Percentiles rank a stretch among this genome's conserved stretches.
Evolutionary conservation across 768 basidiomycete species (phyloP).

Genomic region (Tremella yokohamensis): DNA sequence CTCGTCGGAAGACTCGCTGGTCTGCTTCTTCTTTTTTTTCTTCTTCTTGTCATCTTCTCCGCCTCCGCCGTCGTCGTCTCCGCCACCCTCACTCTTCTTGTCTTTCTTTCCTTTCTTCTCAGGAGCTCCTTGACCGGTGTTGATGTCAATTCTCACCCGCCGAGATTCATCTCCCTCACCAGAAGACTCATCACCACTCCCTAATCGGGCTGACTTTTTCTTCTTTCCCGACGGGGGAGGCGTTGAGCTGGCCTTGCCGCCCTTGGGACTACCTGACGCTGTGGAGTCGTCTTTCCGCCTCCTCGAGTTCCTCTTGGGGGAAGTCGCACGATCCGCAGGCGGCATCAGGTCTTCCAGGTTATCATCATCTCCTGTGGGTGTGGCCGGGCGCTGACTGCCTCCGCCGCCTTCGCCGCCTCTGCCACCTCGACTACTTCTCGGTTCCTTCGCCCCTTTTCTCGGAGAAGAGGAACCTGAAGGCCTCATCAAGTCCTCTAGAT

Average conservation of each 20-base stretch:
- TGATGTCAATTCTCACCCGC: background rate
- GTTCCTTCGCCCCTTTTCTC: too few species aligned
- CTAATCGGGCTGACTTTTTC: background rate
- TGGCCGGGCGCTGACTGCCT: too few species aligned
- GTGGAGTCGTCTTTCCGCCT: background rate
- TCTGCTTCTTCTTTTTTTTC: constrained; percentile 3
- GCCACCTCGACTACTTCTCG: too few species aligned
- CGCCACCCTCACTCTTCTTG: background rate
- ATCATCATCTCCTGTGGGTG: too few species aligned
- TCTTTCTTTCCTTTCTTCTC: background rate
- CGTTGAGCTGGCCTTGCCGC: background rate
- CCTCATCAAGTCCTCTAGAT: too few species aligned
- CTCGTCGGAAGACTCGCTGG: background rate
- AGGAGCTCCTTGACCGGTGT: background rate
- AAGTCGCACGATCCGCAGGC: too few species aligned
- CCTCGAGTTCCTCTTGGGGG: too few species aligned
- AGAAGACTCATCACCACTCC: background rate
- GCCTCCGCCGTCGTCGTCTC: background rate
- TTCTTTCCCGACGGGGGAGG: background rate
- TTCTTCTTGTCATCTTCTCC: background rate
- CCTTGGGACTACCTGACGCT: background rate
- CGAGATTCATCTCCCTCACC: background rate
- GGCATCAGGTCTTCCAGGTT: too few species aligned
- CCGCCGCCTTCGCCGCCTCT: too few species aligned
- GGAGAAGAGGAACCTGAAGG: too few species aligned